phyloP scores from a whole-genome alignment of 2,329 filamentous ascomycete genomes.

The Pseudogymnoascus sp. region DNA sequence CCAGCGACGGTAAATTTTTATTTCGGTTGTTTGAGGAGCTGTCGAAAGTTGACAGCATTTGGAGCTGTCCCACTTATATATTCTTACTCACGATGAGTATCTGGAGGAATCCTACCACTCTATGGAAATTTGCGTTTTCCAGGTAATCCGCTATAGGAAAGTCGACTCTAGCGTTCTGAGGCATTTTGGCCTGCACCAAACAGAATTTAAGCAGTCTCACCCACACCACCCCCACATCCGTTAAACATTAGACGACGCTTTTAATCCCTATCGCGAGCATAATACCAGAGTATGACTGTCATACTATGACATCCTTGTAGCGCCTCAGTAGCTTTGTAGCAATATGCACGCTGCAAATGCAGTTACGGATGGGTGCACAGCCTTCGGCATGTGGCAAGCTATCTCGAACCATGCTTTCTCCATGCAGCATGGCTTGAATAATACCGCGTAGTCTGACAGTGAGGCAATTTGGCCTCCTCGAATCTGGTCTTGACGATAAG shows the following conservation, averaged over 20 bases:
- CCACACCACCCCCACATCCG: not conserved
- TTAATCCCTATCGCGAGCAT: not conserved
- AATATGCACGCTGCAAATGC: not conserved
- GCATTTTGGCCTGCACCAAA: not conserved
- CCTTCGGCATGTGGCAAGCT: not conserved
- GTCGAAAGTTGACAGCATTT: too few relatives aligned
- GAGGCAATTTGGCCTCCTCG: slow-evolving; percentile 21
- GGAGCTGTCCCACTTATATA: too few relatives aligned
- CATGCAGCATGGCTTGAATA: too few relatives aligned
- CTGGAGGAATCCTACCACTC: too few relatives aligned
- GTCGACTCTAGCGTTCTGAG: not conserved
- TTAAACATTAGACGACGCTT: not conserved
- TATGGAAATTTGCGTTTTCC: too few relatives aligned
- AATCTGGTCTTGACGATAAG: slow-evolving; percentile 23
- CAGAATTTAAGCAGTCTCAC: not conserved
- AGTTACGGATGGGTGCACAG: not conserved
- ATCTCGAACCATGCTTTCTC: not conserved
- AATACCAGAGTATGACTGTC: not conserved
- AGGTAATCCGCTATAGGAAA: too few relatives aligned
- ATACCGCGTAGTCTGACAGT: not conserved
- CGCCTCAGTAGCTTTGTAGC: not conserved
- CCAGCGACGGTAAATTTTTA: too few relatives aligned
- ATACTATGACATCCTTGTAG: not conserved
- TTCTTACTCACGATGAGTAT: too few relatives aligned
- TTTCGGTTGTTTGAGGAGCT: too few relatives aligned